A percentile compares a stretch with the other conserved stretches of the same genome.
Conservation (phyloP, 2,329 filamentous ascomycete species). For the Byssothecium circinans region DNA sequence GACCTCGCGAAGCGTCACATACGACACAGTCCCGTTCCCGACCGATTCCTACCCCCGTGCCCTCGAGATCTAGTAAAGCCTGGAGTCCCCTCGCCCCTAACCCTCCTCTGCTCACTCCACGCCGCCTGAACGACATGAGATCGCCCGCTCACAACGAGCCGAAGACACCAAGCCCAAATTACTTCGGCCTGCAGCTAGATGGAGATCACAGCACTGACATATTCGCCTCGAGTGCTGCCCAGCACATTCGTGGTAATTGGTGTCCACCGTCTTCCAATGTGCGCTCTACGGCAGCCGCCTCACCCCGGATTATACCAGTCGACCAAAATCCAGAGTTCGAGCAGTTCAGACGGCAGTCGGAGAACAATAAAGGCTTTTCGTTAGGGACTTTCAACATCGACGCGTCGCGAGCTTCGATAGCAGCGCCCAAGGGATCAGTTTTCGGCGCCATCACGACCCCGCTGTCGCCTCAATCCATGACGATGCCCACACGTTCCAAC, state of each 20-base stretch:
- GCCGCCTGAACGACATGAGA: slow-evolving; percentile 38
- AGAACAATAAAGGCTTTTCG: slow-evolving; percentile 56
- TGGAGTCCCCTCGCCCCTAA: slow-evolving; percentile 25
- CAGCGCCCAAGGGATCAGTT: slow-evolving; percentile 27
- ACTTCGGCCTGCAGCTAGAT: slow-evolving; percentile 78
- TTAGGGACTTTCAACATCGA: slow-evolving; percentile 48
- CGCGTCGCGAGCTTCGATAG: slow-evolving; percentile 30
- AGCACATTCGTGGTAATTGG: slow-evolving; percentile 71
- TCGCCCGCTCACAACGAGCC: slow-evolving; percentile 36
- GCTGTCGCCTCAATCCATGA: slow-evolving; percentile 43
- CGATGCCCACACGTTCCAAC: slow-evolving; percentile 17
- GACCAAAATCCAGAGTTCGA: slow-evolving; percentile 83
- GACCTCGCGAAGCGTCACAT: slow-evolving; percentile 33
- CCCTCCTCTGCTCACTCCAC: slow-evolving; percentile 32
- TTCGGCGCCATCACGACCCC: slow-evolving; percentile 25
- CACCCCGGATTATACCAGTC: slow-evolving; percentile 69
- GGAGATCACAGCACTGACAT: slow-evolving; percentile 60
- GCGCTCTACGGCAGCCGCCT: slow-evolving; percentile 67
- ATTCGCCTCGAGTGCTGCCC: slow-evolving; percentile 61
- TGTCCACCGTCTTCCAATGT: slow-evolving; percentile 71
- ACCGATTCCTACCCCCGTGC: slow-evolving; percentile 30
- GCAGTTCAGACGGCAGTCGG: slow-evolving; percentile 70
- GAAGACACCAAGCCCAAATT: slow-evolving; percentile 69
- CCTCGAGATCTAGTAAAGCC: slow-evolving; percentile 28
- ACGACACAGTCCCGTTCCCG: slow-evolving; percentile 25